Percentiles rank a stretch among this genome's conserved stretches.
Conservation (phyloP, 129 eudicot species). For the Heracleum sosnowskyi region DNA sequence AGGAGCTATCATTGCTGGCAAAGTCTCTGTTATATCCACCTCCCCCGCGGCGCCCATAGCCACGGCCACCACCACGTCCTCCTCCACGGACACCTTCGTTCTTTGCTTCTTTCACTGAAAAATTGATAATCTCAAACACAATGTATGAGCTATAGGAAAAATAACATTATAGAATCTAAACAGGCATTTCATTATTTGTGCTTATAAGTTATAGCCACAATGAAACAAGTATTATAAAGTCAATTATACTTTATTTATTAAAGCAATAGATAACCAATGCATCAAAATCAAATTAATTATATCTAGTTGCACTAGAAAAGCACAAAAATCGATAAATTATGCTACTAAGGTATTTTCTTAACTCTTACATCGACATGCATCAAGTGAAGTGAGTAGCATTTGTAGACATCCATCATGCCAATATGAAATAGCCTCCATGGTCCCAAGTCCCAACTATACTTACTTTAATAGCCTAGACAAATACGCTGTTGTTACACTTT, state of each 20-base stretch:
- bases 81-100: constrained; percentile 63
- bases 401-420: not conserved
- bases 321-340: not conserved
- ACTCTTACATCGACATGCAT: not conserved
- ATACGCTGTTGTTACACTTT: not conserved
- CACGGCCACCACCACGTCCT: constrained; percentile 41
- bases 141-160: not conserved
- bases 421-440: not conserved
- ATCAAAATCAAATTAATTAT: not conserved
- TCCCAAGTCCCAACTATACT: not conserved
- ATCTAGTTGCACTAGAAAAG: not conserved
- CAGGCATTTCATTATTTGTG: not conserved
- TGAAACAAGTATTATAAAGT: not conserved
- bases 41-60: constrained; percentile 60
- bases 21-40: constrained; percentile 57
- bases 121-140: not conserved
- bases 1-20: constrained; percentile 42
- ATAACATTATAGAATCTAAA: not conserved
- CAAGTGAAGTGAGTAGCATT: not conserved
- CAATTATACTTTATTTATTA: not conserved
- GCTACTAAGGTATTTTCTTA: not conserved
- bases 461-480: not conserved
- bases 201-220: not conserved
- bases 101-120: constrained; percentile 70
- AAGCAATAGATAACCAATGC: not conserved